Evolutionary conservation across 257 asterid genomes (phyloP).

Genomic region (Nicotiana tomentosiformis): DNA sequence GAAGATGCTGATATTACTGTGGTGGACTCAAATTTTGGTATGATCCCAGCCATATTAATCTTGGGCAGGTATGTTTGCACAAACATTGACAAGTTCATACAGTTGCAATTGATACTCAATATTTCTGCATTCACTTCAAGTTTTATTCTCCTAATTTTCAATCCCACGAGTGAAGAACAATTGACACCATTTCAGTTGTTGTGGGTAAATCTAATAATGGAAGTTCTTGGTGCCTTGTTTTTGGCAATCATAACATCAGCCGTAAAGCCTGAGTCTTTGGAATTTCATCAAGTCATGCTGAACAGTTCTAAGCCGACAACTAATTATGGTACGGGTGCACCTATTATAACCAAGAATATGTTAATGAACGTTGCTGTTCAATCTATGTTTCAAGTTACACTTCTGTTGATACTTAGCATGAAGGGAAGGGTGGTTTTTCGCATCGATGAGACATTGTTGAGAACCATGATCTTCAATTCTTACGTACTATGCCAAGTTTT

Average conservation of each 20-base stretch:
- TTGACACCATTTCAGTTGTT: slow-evolving; percentile 29
- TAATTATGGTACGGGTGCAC: slow-evolving; percentile 5
- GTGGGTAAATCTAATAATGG: slow-evolving; percentile 35
- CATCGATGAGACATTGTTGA: slow-evolving; percentile 6
- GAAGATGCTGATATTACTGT: slow-evolving; percentile 21
- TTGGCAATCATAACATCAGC: slow-evolving; percentile 14
- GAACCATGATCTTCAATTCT: slow-evolving; percentile 22
- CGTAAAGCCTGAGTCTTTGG: neutral
- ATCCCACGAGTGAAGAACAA: neutral
- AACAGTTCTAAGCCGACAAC: neutral
- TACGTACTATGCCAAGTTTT: slow-evolving; percentile 37
- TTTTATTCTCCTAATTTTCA: slow-evolving; percentile 17
- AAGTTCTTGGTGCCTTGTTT: slow-evolving; percentile 28
- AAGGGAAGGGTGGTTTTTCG: slow-evolving; percentile 20
- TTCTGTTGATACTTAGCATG: slow-evolving; percentile 13
- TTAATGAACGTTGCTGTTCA: slow-evolving; percentile 24
- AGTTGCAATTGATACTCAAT: slow-evolving; percentile 27
- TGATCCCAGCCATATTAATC: slow-evolving; percentile 16
- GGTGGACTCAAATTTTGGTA: slow-evolving; percentile 4
- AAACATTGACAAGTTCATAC: slow-evolving; percentile 22
- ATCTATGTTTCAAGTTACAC: slow-evolving; percentile 20
- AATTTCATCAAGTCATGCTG: neutral
- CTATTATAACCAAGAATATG: slow-evolving; percentile 22
- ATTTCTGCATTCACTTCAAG: slow-evolving; percentile 29
- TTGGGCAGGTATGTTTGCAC: slow-evolving; percentile 27